phyloP scores from a whole-genome alignment of 179 eudicot genomes.

The Heliamphora pulchella region DNA sequence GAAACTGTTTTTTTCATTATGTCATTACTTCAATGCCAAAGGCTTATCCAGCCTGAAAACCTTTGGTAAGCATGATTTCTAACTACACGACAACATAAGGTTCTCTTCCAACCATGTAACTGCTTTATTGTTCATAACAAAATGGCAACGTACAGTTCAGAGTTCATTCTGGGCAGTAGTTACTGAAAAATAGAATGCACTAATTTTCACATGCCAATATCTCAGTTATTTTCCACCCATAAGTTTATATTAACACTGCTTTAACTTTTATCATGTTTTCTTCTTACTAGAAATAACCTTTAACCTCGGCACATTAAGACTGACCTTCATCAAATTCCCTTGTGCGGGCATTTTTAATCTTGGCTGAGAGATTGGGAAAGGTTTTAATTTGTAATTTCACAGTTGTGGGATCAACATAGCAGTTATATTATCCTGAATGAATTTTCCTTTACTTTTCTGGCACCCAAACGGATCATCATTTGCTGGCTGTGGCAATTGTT shows the following conservation, averaged over 20 bases:
- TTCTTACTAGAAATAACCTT: neutral
- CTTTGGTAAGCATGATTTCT: too few species aligned
- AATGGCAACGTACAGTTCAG: neutral
- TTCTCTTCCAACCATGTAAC: neutral
- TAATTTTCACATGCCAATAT: neutral
- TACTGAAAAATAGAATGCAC: neutral
- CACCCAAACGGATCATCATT: constrained; percentile 3
- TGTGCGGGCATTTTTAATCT: neutral
- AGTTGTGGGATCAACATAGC: neutral
- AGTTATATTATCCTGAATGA: neutral
- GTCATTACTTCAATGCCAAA: too few species aligned
- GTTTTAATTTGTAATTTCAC: neutral
- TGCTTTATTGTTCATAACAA: neutral
- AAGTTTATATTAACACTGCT: neutral
- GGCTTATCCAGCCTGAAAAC: too few species aligned
- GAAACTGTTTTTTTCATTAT: too few species aligned
- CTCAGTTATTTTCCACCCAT: neutral
- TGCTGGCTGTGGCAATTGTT: neutral
- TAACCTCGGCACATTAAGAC: too few species aligned
- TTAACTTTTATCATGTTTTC: neutral
- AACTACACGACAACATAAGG: neutral
- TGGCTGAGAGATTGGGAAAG: neutral
- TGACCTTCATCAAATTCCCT: neutral
- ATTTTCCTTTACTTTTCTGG: neutral
- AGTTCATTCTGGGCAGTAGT: constrained; percentile 1